Conservation (phyloP, 2,329 filamentous ascomycete genomes). For the Metarhizium guizhouense region DNA sequence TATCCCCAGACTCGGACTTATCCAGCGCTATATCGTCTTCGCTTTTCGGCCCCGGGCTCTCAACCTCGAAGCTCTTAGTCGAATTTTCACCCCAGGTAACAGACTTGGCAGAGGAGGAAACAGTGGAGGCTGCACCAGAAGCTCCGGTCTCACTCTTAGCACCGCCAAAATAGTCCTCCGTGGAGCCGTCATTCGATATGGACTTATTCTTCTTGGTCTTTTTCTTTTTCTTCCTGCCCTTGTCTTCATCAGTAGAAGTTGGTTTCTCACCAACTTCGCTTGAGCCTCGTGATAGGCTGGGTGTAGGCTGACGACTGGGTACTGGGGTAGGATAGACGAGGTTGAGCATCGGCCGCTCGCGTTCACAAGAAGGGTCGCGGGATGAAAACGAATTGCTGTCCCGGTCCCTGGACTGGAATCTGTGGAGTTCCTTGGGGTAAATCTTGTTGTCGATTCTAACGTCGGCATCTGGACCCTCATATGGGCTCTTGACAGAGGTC, state of each 20-base stretch:
- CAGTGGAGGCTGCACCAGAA: neutral
- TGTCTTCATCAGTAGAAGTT: neutral
- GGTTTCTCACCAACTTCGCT: slow-evolving; percentile 1
- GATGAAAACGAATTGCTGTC: slow-evolving; percentile 28
- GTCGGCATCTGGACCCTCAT: slow-evolving; percentile 53
- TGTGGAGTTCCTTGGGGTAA: slow-evolving; percentile 39
- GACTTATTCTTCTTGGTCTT: slow-evolving; percentile 11
- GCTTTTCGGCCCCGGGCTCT: slow-evolving; percentile 42
- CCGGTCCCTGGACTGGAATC: slow-evolving; percentile 21
- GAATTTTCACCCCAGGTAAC: slow-evolving; percentile 59
- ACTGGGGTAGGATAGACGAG: slow-evolving; percentile 51
- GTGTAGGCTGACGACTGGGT: slow-evolving; percentile 33
- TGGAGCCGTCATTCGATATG: slow-evolving; percentile 13
- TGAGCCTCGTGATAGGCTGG: slow-evolving; percentile 17
- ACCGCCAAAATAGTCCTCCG: slow-evolving; percentile 27
- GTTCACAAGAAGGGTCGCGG: slow-evolving; percentile 44
- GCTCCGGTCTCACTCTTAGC: slow-evolving; percentile 32
- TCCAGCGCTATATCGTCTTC: slow-evolving; percentile 16
- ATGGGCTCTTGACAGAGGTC: slow-evolving; percentile 33
- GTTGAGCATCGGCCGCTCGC: slow-evolving; percentile 50
- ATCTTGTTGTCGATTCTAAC: slow-evolving; percentile 52
- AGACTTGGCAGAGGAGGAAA: slow-evolving; percentile 37
- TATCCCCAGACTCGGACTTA: slow-evolving; percentile 19
- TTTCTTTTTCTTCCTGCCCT: slow-evolving; percentile 11
- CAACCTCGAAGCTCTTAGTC: slow-evolving; percentile 54